Conservation (phyloP, 176 grass and related monocot species). For the Olyra latifolia region DNA sequence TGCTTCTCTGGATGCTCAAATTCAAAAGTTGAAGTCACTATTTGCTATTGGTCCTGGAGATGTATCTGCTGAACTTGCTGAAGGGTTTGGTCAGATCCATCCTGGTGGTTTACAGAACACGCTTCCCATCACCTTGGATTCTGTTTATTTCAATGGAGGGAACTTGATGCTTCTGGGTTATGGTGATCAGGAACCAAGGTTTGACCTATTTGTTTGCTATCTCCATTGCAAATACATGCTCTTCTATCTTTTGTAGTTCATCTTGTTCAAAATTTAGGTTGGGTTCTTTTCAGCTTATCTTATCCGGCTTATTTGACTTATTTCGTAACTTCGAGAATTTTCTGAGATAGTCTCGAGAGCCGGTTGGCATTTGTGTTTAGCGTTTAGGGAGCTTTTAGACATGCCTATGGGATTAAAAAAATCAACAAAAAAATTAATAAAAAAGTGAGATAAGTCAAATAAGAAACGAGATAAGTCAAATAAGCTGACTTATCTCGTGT, state of each 20-base stretch:
- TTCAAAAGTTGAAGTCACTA: slow-evolving; percentile 65
- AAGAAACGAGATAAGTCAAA: too few species aligned
- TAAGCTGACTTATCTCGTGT: too few species aligned
- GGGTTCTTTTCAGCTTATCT: too few species aligned
- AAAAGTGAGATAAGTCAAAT: too few species aligned
- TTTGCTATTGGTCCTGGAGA: slow-evolving; percentile 65
- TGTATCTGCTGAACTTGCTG: slow-evolving; percentile 56
- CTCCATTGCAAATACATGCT: slow-evolving; percentile 10
- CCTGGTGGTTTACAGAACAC: slow-evolving; percentile 46
- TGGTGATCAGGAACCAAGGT: slow-evolving; percentile 91
- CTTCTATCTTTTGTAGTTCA: slow-evolving; percentile 4
- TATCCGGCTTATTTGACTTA: too few species aligned
- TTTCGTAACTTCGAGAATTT: too few species aligned
- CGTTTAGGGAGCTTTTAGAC: too few species aligned
- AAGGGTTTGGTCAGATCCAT: slow-evolving; percentile 61
- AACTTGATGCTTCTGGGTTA: slow-evolving; percentile 93
- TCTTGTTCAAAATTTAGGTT: slow-evolving; percentile 1
- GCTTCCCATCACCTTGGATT: slow-evolving; percentile 80
- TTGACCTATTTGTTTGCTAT: slow-evolving; percentile 22
- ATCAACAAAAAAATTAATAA: too few species aligned
- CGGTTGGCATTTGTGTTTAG: too few species aligned
- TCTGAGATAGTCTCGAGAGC: too few species aligned
- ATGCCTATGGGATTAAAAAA: too few species aligned
- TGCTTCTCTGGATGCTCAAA: slow-evolving; percentile 50
- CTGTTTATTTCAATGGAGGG: slow-evolving; percentile 83